These are phyloP conservation scores for Diaporthe citri DNA, from an alignment of 2,329 filamentous ascomycete species.

Conservation along the genomic window DNA sequence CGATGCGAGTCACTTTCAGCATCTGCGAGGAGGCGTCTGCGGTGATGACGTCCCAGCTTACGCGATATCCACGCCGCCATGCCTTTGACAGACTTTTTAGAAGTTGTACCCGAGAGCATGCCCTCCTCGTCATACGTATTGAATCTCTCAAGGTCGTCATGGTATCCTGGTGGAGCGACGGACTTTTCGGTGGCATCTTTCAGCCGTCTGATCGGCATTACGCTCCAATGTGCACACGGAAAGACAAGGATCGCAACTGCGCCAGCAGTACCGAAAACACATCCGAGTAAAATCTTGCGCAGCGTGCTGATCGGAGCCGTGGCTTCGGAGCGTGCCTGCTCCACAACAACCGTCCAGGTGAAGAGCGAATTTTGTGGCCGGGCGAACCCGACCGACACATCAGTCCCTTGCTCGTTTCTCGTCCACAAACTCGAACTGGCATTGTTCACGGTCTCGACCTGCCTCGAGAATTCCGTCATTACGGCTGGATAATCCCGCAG, in stretches of 20 bases:
- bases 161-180: conserved; percentile 74
- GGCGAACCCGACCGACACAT: conserved; percentile 85
- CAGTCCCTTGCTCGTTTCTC: conserved; percentile 76
- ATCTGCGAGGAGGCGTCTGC: conserved; percentile 46
- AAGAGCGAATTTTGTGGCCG: conserved; percentile 76
- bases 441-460: conserved; percentile 69
- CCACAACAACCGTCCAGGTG: conserved; percentile 86
- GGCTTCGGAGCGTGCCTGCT: conserved; percentile 80
- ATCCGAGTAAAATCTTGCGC: conserved; percentile 84
- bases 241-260: conserved; percentile 79
- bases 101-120: conserved; percentile 56
- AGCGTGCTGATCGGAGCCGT: conserved; percentile 80
- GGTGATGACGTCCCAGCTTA: conserved; percentile 50
- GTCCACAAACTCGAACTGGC: conserved; percentile 78
- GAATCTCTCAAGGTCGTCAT: conserved; percentile 57
- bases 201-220: conserved; percentile 82
- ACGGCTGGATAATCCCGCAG: conserved; percentile 74
- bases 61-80: conserved; percentile 54
- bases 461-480: conserved; percentile 67
- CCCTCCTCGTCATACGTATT: conserved; percentile 62
- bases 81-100: conserved; percentile 60
- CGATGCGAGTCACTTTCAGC: conserved; percentile 53
- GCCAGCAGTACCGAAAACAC: conserved; percentile 85
- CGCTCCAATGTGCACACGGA: conserved; percentile 85
- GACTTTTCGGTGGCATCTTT: conserved; percentile 82